Base-by-base conservation (phyloP, 805 yeast species). In the Hemisphaericaspora nanyangensis region DNA sequence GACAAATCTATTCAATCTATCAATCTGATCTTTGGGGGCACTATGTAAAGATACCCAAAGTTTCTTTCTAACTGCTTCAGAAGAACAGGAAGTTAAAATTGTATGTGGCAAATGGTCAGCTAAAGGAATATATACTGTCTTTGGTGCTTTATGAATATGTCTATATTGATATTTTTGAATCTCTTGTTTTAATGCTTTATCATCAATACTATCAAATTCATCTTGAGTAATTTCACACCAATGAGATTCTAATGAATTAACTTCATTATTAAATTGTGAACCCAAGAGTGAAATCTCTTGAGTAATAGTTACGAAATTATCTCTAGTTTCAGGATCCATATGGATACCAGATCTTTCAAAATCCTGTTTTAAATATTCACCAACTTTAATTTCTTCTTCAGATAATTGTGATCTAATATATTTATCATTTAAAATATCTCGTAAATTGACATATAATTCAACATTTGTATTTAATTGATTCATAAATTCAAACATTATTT, bases 401-500 rank as follows among this genome's bases (percentile, higher is more conserved):
- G 82, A 58, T n/a, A 91, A 62, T 19, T 62, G 46, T 2, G 32
- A 24, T 5, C 48, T 25, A 3, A 68, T 48, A 7, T 51, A 37
- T 5, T 70, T 55, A 19, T 63, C 69, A 2, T 65, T 58, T 39
- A 90, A 60, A 0, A 83, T 80, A n/a, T 59, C 52, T 17, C 74
- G 72, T 29, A 93, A 69, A 32, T 76, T 77, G 34, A 65, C 60
- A 52, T 81, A 87, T 20, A 93, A 68, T 27, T 76, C 82, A 12
- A 80, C 84, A 39, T 87, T 82, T 2, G 98, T 90, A 59, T 93
- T 93, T 32, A 93, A 68, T 38, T 83, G 75, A 60, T 89, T 93
- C 99, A 93, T 93, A 60, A 82, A 90, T 54, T 89, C 95, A 60
- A 83, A 91, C 85, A 91, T 78, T 46, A 79, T 70, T 50, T 87